A percentile compares a stretch with the other conserved stretches of the same genome.
phyloP scores from a whole-genome alignment of 768 basidiomycete genomes.

The Bullera alba region DNA sequence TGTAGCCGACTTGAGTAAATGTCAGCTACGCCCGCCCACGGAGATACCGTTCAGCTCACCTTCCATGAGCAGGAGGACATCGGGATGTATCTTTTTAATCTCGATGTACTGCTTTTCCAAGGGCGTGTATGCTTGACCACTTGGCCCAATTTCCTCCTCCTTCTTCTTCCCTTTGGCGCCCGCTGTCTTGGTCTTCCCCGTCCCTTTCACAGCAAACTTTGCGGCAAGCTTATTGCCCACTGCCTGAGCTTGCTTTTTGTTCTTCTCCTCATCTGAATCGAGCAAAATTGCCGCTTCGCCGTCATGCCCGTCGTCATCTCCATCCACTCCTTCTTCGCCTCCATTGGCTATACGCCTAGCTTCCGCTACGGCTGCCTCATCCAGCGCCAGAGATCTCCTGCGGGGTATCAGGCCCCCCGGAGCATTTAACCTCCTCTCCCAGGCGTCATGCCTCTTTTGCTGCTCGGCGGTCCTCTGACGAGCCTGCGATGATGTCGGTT shows the following conservation, averaged over 20 bases:
- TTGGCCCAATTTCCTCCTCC: constrained; percentile 43
- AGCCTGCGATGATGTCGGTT: constrained; percentile 9
- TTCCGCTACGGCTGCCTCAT: constrained; percentile 39
- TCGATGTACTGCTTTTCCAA: constrained; percentile 46
- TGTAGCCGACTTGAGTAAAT: constrained; percentile 41
- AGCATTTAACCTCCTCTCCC: constrained; percentile 20
- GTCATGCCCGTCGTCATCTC: constrained; percentile 2
- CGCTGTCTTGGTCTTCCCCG: constrained; percentile 14
- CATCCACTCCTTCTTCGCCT: constrained; percentile 12
- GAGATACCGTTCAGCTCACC: constrained; percentile 10
- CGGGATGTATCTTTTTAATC: constrained; percentile 40
- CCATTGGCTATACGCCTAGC: constrained; percentile 12
- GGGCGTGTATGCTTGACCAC: constrained; percentile 44
- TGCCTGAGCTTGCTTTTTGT: constrained; percentile 12
- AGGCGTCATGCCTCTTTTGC: constrained; percentile 21
- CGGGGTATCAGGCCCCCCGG: constrained; percentile 35
- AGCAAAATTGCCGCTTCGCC: constrained; percentile 1
- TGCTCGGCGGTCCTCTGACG: constrained; percentile 16
- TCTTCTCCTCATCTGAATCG: constrained; percentile 12
- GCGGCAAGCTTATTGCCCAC: constrained; percentile 23
- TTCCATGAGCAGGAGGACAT: constrained; percentile 45
- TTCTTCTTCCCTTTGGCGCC: constrained; percentile 30
- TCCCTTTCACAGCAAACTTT: constrained; percentile 25
- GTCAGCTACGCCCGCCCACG: not conserved
- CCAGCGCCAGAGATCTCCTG: constrained; percentile 33